phyloP scores from a whole-genome alignment of 176 grass and related monocot species.

The Echinochloa phyllopogon region DNA sequence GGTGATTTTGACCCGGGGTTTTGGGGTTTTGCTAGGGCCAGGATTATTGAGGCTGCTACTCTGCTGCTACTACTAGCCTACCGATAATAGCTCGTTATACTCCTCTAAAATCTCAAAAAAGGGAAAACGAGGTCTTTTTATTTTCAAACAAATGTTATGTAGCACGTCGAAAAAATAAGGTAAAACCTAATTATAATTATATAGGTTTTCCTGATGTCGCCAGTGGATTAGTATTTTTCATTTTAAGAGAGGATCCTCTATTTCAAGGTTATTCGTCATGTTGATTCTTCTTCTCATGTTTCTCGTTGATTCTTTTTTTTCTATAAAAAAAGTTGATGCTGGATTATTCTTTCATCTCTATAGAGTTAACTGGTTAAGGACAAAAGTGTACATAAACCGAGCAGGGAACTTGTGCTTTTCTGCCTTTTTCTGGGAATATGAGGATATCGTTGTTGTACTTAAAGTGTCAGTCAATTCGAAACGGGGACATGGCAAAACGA shows the following conservation, averaged over 20 bases:
- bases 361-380: no score
- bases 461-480: not conserved
- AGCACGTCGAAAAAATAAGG: no score
- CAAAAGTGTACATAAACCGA: not conserved
- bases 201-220: not conserved
- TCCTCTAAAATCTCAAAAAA: not conserved
- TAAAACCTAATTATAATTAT: not conserved
- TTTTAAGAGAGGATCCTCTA: not conserved
- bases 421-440: not conserved
- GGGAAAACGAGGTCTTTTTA: not conserved
- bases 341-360: not conserved
- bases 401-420: not conserved
- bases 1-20: constrained; percentile 36
- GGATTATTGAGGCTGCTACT: not conserved
- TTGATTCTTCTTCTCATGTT: not conserved
- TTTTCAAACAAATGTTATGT: no score
- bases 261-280: not conserved
- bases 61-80: not conserved
- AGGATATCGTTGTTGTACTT: not conserved
- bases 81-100: no score
- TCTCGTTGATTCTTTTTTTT: not conserved
- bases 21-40: not conserved
- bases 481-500: not conserved
- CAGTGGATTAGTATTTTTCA: not conserved
- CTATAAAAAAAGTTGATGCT: not conserved